Base-by-base conservation (phyloP, 2,329 filamentous ascomycete genomes). In the Stagonosporopsis chrysanthemi region DNA sequence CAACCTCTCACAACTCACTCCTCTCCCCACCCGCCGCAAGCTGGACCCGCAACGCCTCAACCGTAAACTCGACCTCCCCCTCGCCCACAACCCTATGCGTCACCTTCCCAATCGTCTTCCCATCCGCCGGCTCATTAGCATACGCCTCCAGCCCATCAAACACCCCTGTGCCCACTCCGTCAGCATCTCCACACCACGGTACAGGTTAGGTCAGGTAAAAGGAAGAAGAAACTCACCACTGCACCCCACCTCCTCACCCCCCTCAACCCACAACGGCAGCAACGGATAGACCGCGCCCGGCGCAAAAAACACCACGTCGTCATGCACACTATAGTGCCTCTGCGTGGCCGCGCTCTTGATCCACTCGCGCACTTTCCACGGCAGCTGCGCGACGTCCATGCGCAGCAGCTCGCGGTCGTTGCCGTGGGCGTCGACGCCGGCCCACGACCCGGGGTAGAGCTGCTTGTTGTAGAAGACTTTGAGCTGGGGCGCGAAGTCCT, bases 401-500 rank as follows among this genome's bases (percentile, higher is more conserved):
- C 75, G 64, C 40, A 84, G 66, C 59, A 84, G 65, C 52, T 76
- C 78, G 17, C 82, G 79, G 51, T 82, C 80, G 58, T 79, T 77
- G 45, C 80, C 79, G 68, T 85, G 83, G n/a, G 75, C 77, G 63
- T 85, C 83, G 23, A 81, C 70, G 33, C 83, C 83, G 24, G 77
- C 75, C 83, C 83, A 85, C 38, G 78, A 78, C 23, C 83, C 83
- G 0, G 83, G 82, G 67, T 85, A 76, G 7, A 61, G 67, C 39
- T 75, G 69, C 49, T 69, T 68, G 61, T 71, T 65, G 62, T 75
- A 76, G 58, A 76, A 76, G 38, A 75, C 69, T 43, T 76, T 76
- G 42, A 75, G 70, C 38, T 74, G 63, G 0, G 74, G 68, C 3
- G 74, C 72, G 23, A 56, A 70, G 7, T 59, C 53, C 41, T 74